phyloP scores from a whole-genome alignment of 139 green algal genomes.

The Micractinium sp. region DNA sequence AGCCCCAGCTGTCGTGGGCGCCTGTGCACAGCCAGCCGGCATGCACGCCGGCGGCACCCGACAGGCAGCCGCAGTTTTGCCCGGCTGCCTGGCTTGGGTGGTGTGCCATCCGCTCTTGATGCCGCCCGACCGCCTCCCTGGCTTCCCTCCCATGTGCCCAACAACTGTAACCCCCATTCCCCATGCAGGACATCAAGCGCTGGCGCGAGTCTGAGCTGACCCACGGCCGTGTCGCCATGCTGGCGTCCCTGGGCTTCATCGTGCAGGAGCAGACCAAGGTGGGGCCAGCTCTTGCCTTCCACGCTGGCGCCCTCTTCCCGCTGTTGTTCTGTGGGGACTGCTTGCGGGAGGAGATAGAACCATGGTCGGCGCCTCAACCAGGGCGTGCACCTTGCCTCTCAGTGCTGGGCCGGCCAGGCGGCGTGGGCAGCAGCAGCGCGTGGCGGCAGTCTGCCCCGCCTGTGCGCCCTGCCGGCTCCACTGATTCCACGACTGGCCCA shows the following conservation, averaged over 20 bases:
- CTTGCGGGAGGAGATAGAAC: too few relatives aligned
- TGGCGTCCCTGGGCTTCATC: constrained; percentile 68
- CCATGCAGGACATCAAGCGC: constrained; percentile 63
- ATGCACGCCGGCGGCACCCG: background rate
- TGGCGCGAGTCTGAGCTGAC: constrained; percentile 96
- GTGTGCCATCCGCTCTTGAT: background rate
- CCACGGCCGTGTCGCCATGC: constrained; percentile 94
- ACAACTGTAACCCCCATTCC: background rate
- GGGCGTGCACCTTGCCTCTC: too few relatives aligned
- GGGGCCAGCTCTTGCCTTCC: background rate
- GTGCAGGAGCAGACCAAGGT: constrained; percentile 3
- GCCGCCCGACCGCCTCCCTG: too few relatives aligned
- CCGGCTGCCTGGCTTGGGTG: too few relatives aligned
- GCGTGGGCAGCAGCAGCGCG: too few relatives aligned
- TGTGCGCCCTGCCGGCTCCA: too few relatives aligned
- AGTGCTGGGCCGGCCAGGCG: too few relatives aligned
- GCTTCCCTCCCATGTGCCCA: background rate
- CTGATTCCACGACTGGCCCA: too few relatives aligned
- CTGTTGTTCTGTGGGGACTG: background rate
- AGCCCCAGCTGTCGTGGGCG: background rate
- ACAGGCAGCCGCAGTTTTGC: too few relatives aligned
- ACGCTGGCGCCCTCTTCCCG: background rate
- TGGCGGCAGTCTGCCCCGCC: too few relatives aligned
- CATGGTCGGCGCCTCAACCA: too few relatives aligned
- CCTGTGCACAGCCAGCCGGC: background rate